phyloP scores from a whole-genome alignment of 169 alveolate species.

The Eimeria acervulina region DNA sequence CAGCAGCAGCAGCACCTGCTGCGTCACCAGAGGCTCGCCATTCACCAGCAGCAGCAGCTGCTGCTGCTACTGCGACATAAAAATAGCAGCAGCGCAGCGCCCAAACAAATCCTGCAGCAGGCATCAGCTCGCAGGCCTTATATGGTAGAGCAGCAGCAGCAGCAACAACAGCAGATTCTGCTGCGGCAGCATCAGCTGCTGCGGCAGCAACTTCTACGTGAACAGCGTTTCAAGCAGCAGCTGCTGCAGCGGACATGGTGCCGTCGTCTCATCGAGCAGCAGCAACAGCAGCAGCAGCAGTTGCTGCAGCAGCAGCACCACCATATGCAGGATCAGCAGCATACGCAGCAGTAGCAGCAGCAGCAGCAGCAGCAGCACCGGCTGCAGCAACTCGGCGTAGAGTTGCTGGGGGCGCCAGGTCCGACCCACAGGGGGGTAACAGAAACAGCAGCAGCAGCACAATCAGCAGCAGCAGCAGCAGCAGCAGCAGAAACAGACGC shows the following conservation, averaged over 20 bases:
- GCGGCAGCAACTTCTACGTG: not conserved
- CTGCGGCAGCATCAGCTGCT: not conserved
- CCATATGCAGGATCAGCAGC: not conserved
- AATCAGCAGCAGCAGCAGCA: slow-evolving; percentile 46
- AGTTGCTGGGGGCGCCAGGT: not conserved
- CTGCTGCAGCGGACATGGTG: not conserved
- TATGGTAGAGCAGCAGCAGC: slow-evolving; percentile 36
- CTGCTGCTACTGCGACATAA: not conserved
- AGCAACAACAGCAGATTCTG: slow-evolving; percentile 8
- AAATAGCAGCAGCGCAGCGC: not conserved
- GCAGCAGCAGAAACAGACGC: not conserved
- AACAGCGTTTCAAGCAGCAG: slow-evolving; percentile 44
- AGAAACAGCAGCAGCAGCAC: not conserved
- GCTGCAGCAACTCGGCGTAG: not conserved
- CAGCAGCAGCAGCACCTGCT: slow-evolving; percentile 46
- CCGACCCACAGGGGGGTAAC: not conserved
- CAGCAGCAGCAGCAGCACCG: not conserved
- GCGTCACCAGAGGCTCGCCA: not conserved
- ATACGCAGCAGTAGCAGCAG: not conserved
- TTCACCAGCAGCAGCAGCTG: too few relatives aligned
- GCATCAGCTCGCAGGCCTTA: not conserved
- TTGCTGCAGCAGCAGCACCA: not conserved
- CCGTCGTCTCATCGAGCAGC: not conserved
- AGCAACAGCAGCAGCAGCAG: slow-evolving; percentile 21
- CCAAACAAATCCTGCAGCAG: not conserved